Evolutionary conservation across 495 filamentous ascomycete genomes (phyloP), one percentile per base, ranked within the genome.

Genomic region (Cladorrhinum samala): DNA sequence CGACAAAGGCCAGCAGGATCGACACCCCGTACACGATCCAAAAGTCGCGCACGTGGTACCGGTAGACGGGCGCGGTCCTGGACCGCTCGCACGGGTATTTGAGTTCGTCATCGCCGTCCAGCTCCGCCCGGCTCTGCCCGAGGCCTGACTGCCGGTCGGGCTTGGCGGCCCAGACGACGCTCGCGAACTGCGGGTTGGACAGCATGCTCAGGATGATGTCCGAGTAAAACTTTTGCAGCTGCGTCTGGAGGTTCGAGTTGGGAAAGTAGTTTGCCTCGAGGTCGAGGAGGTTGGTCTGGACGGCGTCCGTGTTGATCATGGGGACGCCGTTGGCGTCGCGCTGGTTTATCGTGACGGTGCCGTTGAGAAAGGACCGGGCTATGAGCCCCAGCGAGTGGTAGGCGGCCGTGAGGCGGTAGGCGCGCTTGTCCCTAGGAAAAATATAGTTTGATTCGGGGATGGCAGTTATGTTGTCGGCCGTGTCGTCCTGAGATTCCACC

Each of bases 11-110:
- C 19, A 70, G 52, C 27, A 58, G n/a, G 33, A 70, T 64, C 7
- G 63, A 49, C 19, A 71, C 57, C 23, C 57, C 43, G 19, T 72
- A 72, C 16, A 71, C 68, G 36, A 71, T 67, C 67, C 70, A 72
- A 25, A 72, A 54, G 42, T 71, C 63, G 17, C 63, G 54, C 21
- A 49, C 58, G 50, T 67, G 62, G 20, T 67, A 72, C 9, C 51
- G 52, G 38, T 65, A 72, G 27, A 62, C 38, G 43, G 68, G 66
- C 40, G 61, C 61, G 21, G 48, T 55, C 27, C 65, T 49, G 9
- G 58, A 63, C 40, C 60, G 57, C 9, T 50, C 42, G 50, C 70
- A 72, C 1, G 70, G 67, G 42, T 68, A 70, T 25, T 47, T 47
- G 20, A 47, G 1, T 0, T 14, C 24, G 30, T 47, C 24, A 2